Conservation (phyloP, 2,329 filamentous ascomycete species). For the Aspergillus fructus region DNA sequence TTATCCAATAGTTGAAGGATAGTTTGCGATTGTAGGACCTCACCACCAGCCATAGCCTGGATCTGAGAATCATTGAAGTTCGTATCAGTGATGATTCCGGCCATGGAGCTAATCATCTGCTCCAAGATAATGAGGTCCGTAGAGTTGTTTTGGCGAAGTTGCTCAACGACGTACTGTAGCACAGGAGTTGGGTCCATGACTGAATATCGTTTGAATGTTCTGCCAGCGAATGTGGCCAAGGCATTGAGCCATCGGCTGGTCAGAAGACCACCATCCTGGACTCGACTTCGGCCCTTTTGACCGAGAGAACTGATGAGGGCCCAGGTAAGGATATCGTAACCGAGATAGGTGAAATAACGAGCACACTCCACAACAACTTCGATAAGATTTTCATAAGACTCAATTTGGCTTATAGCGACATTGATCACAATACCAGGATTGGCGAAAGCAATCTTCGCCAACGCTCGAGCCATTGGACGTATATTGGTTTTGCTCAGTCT, state of each 20-base stretch:
- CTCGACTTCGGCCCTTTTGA: constrained; percentile 56
- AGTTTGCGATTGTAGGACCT: constrained; percentile 74
- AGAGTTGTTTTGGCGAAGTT: constrained; percentile 77
- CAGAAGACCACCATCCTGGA: constrained; percentile 67
- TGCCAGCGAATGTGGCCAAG: constrained; percentile 84
- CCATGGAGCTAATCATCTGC: constrained; percentile 89
- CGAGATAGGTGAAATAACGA: constrained; percentile 87
- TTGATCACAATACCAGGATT: constrained; percentile 90
- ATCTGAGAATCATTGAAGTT: constrained; percentile 89
- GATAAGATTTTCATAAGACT: constrained; percentile 92
- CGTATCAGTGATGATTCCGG: constrained; percentile 80
- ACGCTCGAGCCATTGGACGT: constrained; percentile 76
- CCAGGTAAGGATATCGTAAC: constrained; percentile 93
- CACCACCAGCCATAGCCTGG: constrained; percentile 82
- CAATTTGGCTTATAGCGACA: constrained; percentile 84
- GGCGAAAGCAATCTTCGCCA: constrained; percentile 89
- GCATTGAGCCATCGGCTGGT: constrained; percentile 92
- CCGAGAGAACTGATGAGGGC: constrained; percentile 74
- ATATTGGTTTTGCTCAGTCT: constrained; percentile 86
- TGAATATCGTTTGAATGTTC: constrained; percentile 82
- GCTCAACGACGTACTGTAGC: constrained; percentile 83
- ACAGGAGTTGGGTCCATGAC: constrained; percentile 82
- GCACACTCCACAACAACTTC: constrained; percentile 93
- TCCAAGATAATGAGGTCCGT: constrained; percentile 90
- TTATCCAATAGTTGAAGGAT: constrained; percentile 78